Evolutionary conservation across 495 filamentous ascomycete genomes (phyloP), one percentile per base, ranked within the genome.

Genomic region (Poronia punctata): DNA sequence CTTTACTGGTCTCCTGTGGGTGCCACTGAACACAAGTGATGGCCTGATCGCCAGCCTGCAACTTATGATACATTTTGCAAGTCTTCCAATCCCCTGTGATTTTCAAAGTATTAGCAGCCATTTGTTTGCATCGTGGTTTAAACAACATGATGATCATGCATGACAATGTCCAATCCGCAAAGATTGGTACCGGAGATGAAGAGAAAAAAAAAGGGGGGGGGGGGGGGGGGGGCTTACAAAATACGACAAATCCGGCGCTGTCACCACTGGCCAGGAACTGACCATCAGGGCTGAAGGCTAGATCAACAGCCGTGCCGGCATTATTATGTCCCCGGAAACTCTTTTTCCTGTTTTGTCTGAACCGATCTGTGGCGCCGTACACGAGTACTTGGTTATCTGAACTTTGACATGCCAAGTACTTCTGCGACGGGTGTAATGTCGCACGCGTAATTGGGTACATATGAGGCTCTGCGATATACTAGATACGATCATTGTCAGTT

Each of bases 281-380:
- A 3, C 92, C 92, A 54, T 96, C 92, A 1, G 92, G 92, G 40
- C 78, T 84, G 61, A 89, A 82, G 26, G 80, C 80, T 34, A 98
- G 71, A 52, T 95, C 92, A 50, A 95, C 85, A 18, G 83, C 88
- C 56, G 94, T 95, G 10, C 92, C 92, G 1, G 89, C 86, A 40
- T 83, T 93, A 59, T 97, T 96, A 59, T 98, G 92, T 4, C 92
- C 92, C 14, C 87, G 76, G 76, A 90, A 98, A 31, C 79, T 79
- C 72, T 98, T 98, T 71, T 96, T 98, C 22, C 89, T 74, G 65
- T 98, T 95, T 62, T 95, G 90, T 0, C 89, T 80, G 74, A 98
- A 97, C 56, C 92, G 89, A 64, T 97, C 93, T 19, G 78, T 83
- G 26, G 85, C 78, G 20, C 86, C 87, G 70, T 96, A 97, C 23